These are phyloP conservation scores for Stylosanthes scabra DNA, from an alignment of 331 rosid species.

Conservation along the genomic window DNA sequence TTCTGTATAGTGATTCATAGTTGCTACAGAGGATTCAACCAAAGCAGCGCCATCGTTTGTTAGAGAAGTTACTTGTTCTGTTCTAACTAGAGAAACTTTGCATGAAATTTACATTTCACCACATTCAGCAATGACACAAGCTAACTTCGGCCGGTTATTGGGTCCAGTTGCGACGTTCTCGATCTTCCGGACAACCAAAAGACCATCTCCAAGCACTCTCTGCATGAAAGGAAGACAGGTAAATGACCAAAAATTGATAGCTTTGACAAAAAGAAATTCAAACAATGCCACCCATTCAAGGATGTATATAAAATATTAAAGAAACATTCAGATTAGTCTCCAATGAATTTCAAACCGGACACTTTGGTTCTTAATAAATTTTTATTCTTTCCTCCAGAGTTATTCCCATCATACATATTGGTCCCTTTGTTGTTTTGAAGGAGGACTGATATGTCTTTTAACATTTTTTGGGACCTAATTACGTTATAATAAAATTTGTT, in stretches of 20 bases:
- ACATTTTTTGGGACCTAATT: too few species aligned
- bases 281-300: constrained; percentile 9
- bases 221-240: constrained; percentile 43
- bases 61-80: constrained; percentile 4
- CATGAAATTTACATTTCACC: constrained; percentile 79
- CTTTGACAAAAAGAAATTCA: constrained; percentile 23
- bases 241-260: constrained; percentile 7
- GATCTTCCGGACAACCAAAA: constrained; percentile 93
- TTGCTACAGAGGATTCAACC: constrained; percentile 13
- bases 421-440: too few species aligned
- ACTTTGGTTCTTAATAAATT: too few species aligned
- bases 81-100: not conserved
- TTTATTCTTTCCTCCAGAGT: too few species aligned
- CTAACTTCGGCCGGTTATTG: constrained; percentile 85
- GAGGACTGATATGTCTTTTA: too few species aligned
- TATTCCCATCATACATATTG: too few species aligned
- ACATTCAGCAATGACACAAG: constrained; percentile 87
- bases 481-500: too few species aligned
- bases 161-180: constrained; percentile 99
- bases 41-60: constrained; percentile 24
- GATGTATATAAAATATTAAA: not conserved
- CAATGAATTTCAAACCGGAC: too few species aligned
- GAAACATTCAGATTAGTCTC: too few species aligned
- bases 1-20: constrained; percentile 11
- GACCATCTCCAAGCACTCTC: constrained; percentile 99